Conservation (phyloP, 2,329 filamentous ascomycete species). For the Exserohilum rostratum region DNA sequence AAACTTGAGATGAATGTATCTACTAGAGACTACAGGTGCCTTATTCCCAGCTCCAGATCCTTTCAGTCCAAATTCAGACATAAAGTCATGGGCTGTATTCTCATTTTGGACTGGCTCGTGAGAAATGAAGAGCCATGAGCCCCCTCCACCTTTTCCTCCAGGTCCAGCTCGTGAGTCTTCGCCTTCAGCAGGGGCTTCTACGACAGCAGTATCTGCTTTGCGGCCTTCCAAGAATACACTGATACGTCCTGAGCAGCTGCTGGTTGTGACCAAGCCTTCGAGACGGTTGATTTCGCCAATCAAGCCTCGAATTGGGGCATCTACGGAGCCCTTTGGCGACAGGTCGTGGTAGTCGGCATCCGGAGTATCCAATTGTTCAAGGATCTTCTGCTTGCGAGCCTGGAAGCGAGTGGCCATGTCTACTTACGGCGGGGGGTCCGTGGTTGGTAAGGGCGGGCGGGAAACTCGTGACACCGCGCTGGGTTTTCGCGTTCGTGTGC, state of each 20-base stretch:
- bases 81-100: constrained; percentile 19
- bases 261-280: constrained; percentile 84
- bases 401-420: constrained; percentile 45
- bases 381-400: constrained; percentile 72
- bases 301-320: constrained; percentile 75
- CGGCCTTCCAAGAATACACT: constrained; percentile 86
- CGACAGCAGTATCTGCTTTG: constrained; percentile 49
- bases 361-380: constrained; percentile 72
- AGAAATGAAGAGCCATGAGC: constrained; percentile 85
- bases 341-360: constrained; percentile 77
- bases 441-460: constrained; percentile 1
- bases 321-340: constrained; percentile 87
- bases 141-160: constrained; percentile 80
- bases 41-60: constrained; percentile 1
- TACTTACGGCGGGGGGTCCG: not conserved
- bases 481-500: constrained; percentile 26
- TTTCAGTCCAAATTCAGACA: constrained; percentile 50
- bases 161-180: constrained; percentile 60
- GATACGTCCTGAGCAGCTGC: constrained; percentile 86
- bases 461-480: constrained; percentile 31
- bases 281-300: constrained; percentile 78
- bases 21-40: constrained; percentile 36
- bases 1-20: constrained; percentile 83
- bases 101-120: constrained; percentile 69
- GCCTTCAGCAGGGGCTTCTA: constrained; percentile 15